phyloP scores from a whole-genome alignment of 768 basidiomycete species.

The Mycena sanguinolenta region DNA sequence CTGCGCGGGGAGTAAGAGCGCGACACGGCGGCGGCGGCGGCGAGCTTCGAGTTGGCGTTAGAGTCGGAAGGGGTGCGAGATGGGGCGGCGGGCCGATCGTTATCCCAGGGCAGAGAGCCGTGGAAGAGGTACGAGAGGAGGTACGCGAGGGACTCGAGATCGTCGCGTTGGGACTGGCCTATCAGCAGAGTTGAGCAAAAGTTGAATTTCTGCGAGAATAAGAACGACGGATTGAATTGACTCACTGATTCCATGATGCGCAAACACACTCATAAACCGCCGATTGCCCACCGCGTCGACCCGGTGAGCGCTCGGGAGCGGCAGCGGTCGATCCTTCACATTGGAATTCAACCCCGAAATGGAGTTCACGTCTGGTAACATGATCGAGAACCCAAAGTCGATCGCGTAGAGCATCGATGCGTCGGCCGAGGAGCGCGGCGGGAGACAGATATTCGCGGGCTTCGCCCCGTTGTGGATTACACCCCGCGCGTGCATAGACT shows the following conservation, averaged over 20 bases:
- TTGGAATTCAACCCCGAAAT: constrained; percentile 28
- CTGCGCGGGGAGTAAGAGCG: neutral
- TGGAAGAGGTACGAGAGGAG: constrained; percentile 50
- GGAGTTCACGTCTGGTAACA: too few species aligned
- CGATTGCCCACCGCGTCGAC: constrained; percentile 46
- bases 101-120: constrained; percentile 49
- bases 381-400: constrained; percentile 47
- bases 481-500: constrained; percentile 41
- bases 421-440: constrained; percentile 14
- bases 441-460: constrained; percentile 49
- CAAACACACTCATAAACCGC: constrained; percentile 47
- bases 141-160: constrained; percentile 53
- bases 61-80: too few species aligned
- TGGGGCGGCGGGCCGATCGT: too few species aligned
- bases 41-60: too few species aligned
- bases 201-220: too few species aligned
- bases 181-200: neutral
- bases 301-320: constrained; percentile 37
- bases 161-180: constrained; percentile 53
- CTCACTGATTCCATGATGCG: constrained; percentile 49
- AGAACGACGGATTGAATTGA: too few species aligned
- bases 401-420: constrained; percentile 39
- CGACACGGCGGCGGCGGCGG: too few species aligned
- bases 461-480: constrained; percentile 51
- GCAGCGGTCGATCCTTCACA: neutral